Evolutionary conservation across 805 yeast genomes (phyloP), one percentile per base, ranked within the genome.

Genomic region (Candida multigemmis): DNA sequence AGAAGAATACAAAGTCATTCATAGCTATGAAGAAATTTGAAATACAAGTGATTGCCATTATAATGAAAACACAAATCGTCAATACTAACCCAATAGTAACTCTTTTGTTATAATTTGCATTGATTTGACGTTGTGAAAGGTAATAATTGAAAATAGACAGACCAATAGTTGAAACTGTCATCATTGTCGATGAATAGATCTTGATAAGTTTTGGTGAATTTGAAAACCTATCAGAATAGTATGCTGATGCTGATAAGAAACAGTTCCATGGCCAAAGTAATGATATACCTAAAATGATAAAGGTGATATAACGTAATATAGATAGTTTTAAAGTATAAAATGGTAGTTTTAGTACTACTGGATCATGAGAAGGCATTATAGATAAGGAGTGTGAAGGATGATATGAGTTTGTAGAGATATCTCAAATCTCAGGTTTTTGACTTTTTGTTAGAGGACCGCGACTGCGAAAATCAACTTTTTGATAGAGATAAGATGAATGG

Each of bases 231-330:
- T 71, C 67, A 32, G 69, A 65, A 43, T 85, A 84, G 52, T 84
- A 86, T 6, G 80, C 79, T 0, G 94, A 71, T 0, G 96, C 95
- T 1, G 93, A 74, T 7, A 91, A 54, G 36, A 87, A 78, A 40
- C 91, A 76, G 60, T 89, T 91, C 96, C 97, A 89, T 0, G 97
- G 97, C 96, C 97, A 89, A 12, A 89, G 62, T 12, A 80, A 61
- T 1, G 94, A 79, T 9, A 84, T 64, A 0, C 96, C 96, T 6
- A 82, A 65, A 8, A 71, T 40, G 14, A 74, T 53, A 42, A 79
- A 85, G 0, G 89, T 71, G 7, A 66, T 15, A 43, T 81, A 83
- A 23, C 47, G 43, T 14, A 61, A 41, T 34, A 48, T 55, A 2
- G 61, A 49, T 10, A 55, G 37, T n/a, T 38, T 37, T 37, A 36